Percentiles rank a stretch among this genome's conserved stretches.
Evolutionary conservation across 148 eudicot species (phyloP).

Genomic region (Euryodendron excelsum): DNA sequence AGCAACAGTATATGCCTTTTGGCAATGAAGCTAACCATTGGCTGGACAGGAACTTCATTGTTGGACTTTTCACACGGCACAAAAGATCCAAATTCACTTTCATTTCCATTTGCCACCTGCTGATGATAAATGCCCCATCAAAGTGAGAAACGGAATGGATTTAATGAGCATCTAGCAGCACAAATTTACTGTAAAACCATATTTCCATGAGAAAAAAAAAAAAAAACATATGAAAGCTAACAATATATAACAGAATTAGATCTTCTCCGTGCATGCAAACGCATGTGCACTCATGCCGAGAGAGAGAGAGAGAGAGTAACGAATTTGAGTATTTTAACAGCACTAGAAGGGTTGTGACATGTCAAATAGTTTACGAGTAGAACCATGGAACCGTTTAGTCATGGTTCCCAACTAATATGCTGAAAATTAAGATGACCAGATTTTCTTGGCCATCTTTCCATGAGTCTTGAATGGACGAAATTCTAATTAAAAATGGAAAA

Average conservation of each 20-base stretch:
- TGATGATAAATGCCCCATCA: slow-evolving; percentile 26
- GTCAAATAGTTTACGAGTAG: not conserved
- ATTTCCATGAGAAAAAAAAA: not conserved
- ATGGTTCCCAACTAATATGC: not conserved
- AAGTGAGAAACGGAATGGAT: slow-evolving; percentile 5
- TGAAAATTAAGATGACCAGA: not conserved
- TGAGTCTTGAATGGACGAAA: not conserved
- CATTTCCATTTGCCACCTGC: slow-evolving; percentile 44
- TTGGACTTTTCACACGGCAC: slow-evolving; percentile 31
- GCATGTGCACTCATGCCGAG: not conserved
- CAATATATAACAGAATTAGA: not conserved
- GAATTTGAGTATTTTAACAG: not conserved
- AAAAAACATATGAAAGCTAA: not conserved
- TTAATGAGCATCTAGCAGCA: slow-evolving; percentile 16
- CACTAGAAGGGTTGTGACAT: not conserved
- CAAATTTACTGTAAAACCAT: not conserved
- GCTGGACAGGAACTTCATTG: slow-evolving; percentile 31
- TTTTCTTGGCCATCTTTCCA: not conserved
- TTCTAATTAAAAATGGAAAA: not conserved
- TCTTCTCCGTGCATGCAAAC: not conserved
- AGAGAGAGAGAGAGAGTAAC: not conserved
- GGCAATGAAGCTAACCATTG: slow-evolving; percentile 49
- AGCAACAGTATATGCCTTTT: slow-evolving; percentile 79
- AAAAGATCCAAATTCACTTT: slow-evolving; percentile 28
- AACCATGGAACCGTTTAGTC: not conserved